Percentiles rank a stretch among this genome's conserved stretches.
phyloP scores from a whole-genome alignment of 2,329 filamentous ascomycete genomes.

The Neurospora crassa region DNA sequence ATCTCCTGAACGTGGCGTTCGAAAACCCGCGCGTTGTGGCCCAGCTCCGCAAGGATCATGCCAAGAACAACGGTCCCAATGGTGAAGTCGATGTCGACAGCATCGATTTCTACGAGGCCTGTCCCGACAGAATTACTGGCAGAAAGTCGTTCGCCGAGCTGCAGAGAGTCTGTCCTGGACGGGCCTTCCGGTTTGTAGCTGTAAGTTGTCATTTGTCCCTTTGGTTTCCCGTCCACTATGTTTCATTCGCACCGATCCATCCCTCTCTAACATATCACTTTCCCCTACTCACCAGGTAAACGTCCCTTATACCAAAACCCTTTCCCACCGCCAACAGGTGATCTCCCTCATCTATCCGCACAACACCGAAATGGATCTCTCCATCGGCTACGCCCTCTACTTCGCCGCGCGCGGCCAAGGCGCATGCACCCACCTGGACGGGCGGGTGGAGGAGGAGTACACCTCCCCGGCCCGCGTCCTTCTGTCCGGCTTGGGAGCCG shows the following conservation, averaged over 20 bases:
- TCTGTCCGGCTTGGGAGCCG: slow-evolving; percentile 85
- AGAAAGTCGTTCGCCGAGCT: slow-evolving; percentile 73
- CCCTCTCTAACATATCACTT: background rate
- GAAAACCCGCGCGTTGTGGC: slow-evolving; percentile 75
- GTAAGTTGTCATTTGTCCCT: slow-evolving; percentile 25
- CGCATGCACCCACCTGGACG: slow-evolving; percentile 23
- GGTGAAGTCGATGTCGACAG: slow-evolving; percentile 4
- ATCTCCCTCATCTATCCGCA: slow-evolving; percentile 80
- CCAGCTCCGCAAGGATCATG: slow-evolving; percentile 31
- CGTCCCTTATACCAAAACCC: slow-evolving; percentile 67
- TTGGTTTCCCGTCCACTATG: background rate
- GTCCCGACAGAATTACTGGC: slow-evolving; percentile 84
- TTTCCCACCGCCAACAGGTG: slow-evolving; percentile 58
- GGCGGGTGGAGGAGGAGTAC: slow-evolving; percentile 32
- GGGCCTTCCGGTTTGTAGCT: slow-evolving; percentile 75
- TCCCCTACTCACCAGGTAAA: slow-evolving; percentile 46
- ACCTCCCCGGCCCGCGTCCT: slow-evolving; percentile 69
- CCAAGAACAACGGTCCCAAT: slow-evolving; percentile 1
- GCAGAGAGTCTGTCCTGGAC: slow-evolving; percentile 52
- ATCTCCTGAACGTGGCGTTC: slow-evolving; percentile 92
- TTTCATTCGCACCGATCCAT: background rate
- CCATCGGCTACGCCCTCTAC: slow-evolving; percentile 87
- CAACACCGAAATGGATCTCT: slow-evolving; percentile 97
- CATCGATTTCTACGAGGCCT: slow-evolving; percentile 59
- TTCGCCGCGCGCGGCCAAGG: slow-evolving; percentile 77